These are phyloP conservation scores for Aspergillus carbonarius DNA, from an alignment of 2,329 filamentous ascomycete genomes.

Conservation along the genomic window DNA sequence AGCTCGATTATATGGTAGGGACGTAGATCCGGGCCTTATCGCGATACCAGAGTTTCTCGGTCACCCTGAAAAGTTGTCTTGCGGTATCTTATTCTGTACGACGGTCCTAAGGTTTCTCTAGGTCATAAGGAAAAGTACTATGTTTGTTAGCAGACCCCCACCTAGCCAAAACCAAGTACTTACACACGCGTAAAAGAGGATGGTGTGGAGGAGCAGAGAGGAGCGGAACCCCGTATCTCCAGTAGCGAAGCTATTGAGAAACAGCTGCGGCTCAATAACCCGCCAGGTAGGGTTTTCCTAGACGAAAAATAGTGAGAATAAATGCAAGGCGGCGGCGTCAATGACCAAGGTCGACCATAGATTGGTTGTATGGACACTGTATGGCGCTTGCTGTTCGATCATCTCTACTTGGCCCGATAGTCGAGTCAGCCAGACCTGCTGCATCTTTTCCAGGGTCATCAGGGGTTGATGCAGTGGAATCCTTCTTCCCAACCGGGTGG, in stretches of 20 bases:
- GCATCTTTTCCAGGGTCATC: neutral
- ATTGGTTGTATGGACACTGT: neutral
- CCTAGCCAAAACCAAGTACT: neutral
- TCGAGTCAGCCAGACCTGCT: conserved; percentile 1
- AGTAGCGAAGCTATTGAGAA: neutral
- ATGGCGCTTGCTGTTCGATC: neutral
- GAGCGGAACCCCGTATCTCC: neutral
- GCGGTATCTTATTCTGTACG: neutral
- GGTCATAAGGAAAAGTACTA: neutral
- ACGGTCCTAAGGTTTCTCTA: conserved; percentile 1
- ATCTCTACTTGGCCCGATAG: neutral
- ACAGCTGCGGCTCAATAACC: neutral
- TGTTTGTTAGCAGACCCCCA: neutral
- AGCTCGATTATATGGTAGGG: neutral
- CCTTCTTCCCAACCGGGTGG: neutral
- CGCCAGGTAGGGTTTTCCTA: conserved; percentile 4
- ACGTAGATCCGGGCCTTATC: neutral
- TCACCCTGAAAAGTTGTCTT: neutral
- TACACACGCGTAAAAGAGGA: conserved; percentile 3
- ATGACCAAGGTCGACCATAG: neutral
- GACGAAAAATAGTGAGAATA: neutral
- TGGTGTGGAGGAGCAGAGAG: neutral
- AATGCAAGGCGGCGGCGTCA: neutral
- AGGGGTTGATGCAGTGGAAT: neutral
- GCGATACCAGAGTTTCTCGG: neutral